A percentile compares a stretch with the other conserved stretches of the same genome.
phyloP scores from a whole-genome alignment of 2,329 filamentous ascomycete species.

The Monosporascus sp. region DNA sequence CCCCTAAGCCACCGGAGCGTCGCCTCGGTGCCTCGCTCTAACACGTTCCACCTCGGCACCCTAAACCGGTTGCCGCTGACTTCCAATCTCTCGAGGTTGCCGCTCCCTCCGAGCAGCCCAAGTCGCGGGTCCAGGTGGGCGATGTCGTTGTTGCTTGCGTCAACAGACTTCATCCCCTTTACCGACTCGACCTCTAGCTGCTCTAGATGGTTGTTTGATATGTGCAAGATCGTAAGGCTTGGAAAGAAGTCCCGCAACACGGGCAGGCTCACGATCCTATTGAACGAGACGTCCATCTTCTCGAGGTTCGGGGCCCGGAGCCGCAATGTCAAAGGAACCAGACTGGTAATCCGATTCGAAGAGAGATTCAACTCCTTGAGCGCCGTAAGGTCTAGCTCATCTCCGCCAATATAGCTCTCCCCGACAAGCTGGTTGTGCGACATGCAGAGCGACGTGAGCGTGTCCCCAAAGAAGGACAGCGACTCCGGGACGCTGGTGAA shows the following conservation, averaged over 20 bases:
- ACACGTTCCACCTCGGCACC: conserved; percentile 76
- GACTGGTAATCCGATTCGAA: conserved; percentile 66
- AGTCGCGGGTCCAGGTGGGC: conserved; percentile 74
- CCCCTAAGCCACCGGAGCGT: conserved; percentile 77
- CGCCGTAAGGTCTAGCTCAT: conserved; percentile 61
- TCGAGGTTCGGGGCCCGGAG: conserved; percentile 71
- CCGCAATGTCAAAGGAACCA: conserved; percentile 60
- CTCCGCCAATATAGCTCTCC: conserved; percentile 58
- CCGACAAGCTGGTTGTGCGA: conserved; percentile 68
- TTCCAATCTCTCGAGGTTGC: conserved; percentile 61
- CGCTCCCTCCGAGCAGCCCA: conserved; percentile 65
- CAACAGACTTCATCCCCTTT: conserved; percentile 68
- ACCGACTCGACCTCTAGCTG: conserved; percentile 70
- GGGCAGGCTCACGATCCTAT: conserved; percentile 71
- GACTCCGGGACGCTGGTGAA: conserved; percentile 66
- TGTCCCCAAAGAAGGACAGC: conserved; percentile 65
- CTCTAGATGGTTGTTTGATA: conserved; percentile 73
- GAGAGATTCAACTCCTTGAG: conserved; percentile 74
- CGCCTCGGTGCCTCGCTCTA: conserved; percentile 84
- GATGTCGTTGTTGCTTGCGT: conserved; percentile 83
- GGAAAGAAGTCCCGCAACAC: conserved; percentile 64
- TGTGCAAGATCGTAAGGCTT: conserved; percentile 63
- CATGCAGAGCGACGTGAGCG: conserved; percentile 67
- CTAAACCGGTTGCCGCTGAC: conserved; percentile 83
- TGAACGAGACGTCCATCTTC: conserved; percentile 76